phyloP scores from a whole-genome alignment of 306 rosid species.

The Dryas alaskensis region DNA sequence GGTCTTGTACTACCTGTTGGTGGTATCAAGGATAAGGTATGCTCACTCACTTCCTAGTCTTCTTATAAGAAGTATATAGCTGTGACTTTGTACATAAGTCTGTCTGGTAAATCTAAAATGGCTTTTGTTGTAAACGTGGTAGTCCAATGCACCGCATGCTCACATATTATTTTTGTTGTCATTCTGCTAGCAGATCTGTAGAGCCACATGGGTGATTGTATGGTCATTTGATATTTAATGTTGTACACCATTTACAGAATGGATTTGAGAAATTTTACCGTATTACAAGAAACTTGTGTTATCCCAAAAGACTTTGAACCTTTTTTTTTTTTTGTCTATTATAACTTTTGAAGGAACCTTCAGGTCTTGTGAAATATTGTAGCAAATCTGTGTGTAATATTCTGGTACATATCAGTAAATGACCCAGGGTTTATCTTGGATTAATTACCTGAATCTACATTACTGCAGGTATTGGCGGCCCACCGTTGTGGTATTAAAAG shows the following conservation, averaged over 20 bases:
- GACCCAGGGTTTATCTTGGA: background rate
- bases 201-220: background rate
- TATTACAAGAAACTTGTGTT: background rate
- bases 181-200: background rate
- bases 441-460: constrained; percentile 22
- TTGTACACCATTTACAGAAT: background rate
- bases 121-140: background rate
- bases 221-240: no score
- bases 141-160: background rate
- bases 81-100: background rate
- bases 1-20: constrained; percentile 98
- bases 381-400: background rate
- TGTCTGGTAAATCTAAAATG: background rate
- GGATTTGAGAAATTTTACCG: background rate
- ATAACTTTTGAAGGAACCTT: background rate
- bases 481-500: constrained; percentile 87
- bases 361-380: background rate
- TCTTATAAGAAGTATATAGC: background rate
- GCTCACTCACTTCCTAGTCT: background rate
- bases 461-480: constrained; percentile 84
- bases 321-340: background rate
- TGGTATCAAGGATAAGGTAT: constrained; percentile 97
- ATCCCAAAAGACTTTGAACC: background rate
- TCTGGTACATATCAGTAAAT: background rate
- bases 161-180: background rate